Conservation (phyloP, 768 basidiomycete genomes). For the Lentinula guzmanii region DNA sequence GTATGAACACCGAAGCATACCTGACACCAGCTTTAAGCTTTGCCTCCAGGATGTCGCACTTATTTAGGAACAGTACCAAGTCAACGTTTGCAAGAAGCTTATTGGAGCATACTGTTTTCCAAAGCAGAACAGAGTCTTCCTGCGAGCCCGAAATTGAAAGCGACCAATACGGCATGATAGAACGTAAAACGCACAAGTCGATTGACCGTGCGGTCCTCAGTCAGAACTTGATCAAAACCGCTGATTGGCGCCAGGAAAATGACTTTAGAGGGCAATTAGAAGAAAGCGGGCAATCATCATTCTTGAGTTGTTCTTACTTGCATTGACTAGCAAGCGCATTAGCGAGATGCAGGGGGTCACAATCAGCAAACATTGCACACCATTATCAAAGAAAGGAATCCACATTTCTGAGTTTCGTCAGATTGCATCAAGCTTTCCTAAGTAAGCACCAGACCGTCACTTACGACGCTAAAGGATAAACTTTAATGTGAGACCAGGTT, state of each 20-base stretch:
- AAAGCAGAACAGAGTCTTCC: constrained; percentile 87
- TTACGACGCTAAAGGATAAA: constrained; percentile 24
- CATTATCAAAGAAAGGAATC: constrained; percentile 68
- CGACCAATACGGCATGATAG: neutral
- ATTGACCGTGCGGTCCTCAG: constrained; percentile 57
- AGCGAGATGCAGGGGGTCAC: neutral
- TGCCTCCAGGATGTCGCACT: constrained; percentile 73
- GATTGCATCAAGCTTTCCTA: neutral
- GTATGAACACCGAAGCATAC: constrained; percentile 16
- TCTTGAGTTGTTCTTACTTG: constrained; percentile 23
- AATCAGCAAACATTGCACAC: constrained; percentile 14
- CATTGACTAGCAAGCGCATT: constrained; percentile 39
- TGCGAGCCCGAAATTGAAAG: constrained; percentile 17
- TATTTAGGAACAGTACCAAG: constrained; percentile 81
- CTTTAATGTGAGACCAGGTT: neutral
- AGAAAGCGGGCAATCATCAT: neutral
- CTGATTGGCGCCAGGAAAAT: constrained; percentile 76
- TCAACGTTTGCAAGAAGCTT: constrained; percentile 77
- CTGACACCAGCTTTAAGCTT: constrained; percentile 61
- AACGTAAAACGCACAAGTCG: constrained; percentile 35
- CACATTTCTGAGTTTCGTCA: constrained; percentile 41
- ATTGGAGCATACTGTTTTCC: constrained; percentile 83
- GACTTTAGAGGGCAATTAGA: constrained; percentile 16
- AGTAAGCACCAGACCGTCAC: constrained; percentile 13
- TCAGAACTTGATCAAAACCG: constrained; percentile 66